Conservation (phyloP, 202 grass and related monocot genomes). For the Schoenoplectus tabernaemontani region DNA sequence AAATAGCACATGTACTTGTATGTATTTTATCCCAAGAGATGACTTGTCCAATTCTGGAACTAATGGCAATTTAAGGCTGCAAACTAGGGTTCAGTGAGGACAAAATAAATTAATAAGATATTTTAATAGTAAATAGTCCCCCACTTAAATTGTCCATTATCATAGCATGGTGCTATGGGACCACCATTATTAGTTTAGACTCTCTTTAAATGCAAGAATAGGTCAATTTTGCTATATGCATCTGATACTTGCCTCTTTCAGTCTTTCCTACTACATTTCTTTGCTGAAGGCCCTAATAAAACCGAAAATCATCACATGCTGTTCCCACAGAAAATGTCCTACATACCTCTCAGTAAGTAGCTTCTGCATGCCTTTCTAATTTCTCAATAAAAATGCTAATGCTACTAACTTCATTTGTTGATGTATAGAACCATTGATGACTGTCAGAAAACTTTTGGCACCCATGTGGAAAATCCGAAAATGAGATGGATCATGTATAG, state of each 20-base stretch:
- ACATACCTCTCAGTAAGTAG: too few relatives aligned
- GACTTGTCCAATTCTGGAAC: not conserved
- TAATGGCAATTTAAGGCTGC: not conserved
- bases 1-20: not conserved
- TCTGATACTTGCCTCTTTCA: not conserved
- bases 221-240: not conserved
- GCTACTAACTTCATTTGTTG: too few relatives aligned
- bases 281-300: not conserved
- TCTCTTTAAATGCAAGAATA: conserved; percentile 2
- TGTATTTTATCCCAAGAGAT: not conserved
- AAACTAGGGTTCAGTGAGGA: not conserved
- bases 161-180: not conserved
- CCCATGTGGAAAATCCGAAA: not conserved
- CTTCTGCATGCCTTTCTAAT: not conserved
- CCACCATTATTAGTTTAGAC: conserved; percentile 10
- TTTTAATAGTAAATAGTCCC: not conserved
- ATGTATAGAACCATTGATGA: not conserved
- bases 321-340: not conserved
- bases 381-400: not conserved
- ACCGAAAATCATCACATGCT: not conserved
- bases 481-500: not conserved
- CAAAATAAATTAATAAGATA: not conserved
- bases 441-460: not conserved
- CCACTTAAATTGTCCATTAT: not conserved
- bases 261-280: not conserved